Conservation (phyloP, 2,329 filamentous ascomycete genomes). For the Ophiostoma triangulosporum region DNA sequence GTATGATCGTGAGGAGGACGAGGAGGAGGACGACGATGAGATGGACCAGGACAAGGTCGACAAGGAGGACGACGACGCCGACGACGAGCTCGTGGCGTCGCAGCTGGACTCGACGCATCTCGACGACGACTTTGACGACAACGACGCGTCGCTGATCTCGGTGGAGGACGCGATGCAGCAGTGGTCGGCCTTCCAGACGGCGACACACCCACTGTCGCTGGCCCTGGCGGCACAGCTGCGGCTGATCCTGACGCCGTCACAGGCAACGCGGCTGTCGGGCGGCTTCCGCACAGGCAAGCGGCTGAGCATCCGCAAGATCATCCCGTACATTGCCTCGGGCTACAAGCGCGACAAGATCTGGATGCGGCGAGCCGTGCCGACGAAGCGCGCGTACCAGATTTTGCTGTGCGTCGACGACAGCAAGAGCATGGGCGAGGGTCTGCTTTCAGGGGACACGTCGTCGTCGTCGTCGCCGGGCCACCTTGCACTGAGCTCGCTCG, state of each 20-base stretch:
- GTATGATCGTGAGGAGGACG: constrained; percentile 27
- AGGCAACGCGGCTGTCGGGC: constrained; percentile 90
- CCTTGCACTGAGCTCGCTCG: constrained; percentile 85
- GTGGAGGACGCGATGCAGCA: constrained; percentile 50
- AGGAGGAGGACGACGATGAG: constrained; percentile 6
- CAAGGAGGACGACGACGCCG: constrained; percentile 34
- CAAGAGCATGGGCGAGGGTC: constrained; percentile 70
- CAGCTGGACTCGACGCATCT: constrained; percentile 61
- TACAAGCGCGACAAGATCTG: constrained; percentile 99
- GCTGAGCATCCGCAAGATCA: constrained; percentile 98
- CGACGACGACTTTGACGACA: constrained; percentile 22
- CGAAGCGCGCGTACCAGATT: constrained; percentile 92
- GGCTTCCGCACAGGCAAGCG: constrained; percentile 96
- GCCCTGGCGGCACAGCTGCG: constrained; percentile 88
- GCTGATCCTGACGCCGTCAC: constrained; percentile 84
- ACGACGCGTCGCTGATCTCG: constrained; percentile 30
- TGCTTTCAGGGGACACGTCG: background rate
- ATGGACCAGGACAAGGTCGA: constrained; percentile 23
- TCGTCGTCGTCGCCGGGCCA: constrained; percentile 38
- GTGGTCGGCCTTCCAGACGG: constrained; percentile 74
- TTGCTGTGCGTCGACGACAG: constrained; percentile 95
- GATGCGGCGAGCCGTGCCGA: constrained; percentile 87
- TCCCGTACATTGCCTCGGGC: constrained; percentile 93
- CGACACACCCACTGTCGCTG: constrained; percentile 75
- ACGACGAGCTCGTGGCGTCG: constrained; percentile 39